These are phyloP conservation scores for Diplodia intermedia DNA, from an alignment of 2,329 filamentous ascomycete species.

Conservation along the genomic window DNA sequence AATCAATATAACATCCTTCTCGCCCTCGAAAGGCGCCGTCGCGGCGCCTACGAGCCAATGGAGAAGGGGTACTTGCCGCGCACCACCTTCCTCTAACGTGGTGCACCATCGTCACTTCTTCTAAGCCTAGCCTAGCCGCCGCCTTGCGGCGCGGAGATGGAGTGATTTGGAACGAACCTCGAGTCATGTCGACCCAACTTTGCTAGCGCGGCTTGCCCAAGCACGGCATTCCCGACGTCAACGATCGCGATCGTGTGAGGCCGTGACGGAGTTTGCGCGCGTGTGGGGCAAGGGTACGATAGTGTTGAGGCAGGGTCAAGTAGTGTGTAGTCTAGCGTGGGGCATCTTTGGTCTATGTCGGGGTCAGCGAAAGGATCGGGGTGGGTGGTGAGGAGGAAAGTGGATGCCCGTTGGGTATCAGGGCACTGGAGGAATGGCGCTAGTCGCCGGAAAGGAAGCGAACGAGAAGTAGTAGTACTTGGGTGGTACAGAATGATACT, in stretches of 20 bases:
- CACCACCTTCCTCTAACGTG: no score
- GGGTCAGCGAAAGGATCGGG: background rate
- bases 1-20: no score
- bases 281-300: conserved; percentile 1
- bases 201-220: background rate
- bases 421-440: background rate
- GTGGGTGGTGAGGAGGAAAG: background rate
- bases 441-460: background rate
- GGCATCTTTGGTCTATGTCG: background rate
- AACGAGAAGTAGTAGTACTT: background rate
- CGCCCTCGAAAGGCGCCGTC: no score
- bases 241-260: background rate
- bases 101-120: background rate
- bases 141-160: background rate
- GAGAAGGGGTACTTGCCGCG: no score
- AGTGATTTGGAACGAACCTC: background rate
- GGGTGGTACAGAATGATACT: background rate
- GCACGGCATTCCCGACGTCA: background rate
- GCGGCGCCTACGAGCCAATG: no score
- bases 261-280: background rate
- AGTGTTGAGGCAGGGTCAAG: background rate
- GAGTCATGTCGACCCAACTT: background rate
- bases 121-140: background rate
- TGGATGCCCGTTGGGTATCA: background rate
- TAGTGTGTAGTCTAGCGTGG: background rate